Conservation (phyloP, 306 rosid genomes). For the Chamaecrista fasciculata region DNA sequence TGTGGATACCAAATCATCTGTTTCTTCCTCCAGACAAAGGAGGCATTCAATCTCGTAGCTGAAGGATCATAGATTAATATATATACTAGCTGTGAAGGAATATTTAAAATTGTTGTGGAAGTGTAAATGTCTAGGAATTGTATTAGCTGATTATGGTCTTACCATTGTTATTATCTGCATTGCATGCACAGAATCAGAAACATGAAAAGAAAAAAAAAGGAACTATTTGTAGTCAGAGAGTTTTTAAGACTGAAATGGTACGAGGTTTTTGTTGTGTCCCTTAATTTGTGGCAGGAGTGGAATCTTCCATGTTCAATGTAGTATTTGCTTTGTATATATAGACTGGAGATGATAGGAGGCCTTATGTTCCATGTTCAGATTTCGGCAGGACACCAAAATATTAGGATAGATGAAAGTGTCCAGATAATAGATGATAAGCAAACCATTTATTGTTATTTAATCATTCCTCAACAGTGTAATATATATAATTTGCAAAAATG, state of each 20-base stretch:
- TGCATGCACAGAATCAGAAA: slow-evolving; percentile 33
- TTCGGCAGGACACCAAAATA: no score
- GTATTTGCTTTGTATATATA: slow-evolving; percentile 9
- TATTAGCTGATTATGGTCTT: neutral
- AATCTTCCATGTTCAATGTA: neutral
- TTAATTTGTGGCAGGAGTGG: neutral
- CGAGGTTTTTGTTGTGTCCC: neutral
- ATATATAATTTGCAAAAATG: no score
- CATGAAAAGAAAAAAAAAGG: neutral
- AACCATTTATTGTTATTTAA: no score
- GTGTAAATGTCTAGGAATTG: slow-evolving; percentile 65
- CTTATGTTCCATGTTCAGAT: no score
- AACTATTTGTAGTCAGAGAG: neutral
- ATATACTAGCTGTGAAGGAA: slow-evolving; percentile 18
- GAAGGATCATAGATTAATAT: neutral
- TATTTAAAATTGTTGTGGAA: slow-evolving; percentile 30
- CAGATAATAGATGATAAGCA: no score
- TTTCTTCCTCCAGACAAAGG: slow-evolving; percentile 73
- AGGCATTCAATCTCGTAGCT: slow-evolving; percentile 91
- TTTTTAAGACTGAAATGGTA: slow-evolving; percentile 28
- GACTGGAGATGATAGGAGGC: neutral
- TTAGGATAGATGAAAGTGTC: no score
- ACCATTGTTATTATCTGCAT: neutral
- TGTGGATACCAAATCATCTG: slow-evolving; percentile 70
- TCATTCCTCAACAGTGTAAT: no score